Base-by-base conservation (phyloP, 257 asterid genomes). In the Nyctanthes arbortristis region DNA sequence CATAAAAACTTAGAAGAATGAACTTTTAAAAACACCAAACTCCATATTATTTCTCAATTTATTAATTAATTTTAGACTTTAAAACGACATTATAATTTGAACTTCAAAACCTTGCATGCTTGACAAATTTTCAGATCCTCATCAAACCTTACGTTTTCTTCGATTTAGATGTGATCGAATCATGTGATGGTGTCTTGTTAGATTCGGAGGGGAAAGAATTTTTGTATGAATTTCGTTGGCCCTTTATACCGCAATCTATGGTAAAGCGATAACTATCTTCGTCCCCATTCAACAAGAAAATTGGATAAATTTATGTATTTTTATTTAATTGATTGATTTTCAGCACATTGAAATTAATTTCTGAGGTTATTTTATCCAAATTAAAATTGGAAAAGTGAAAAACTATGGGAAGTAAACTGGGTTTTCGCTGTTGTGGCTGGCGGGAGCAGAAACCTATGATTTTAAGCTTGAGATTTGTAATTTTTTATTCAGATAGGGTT, bases 361-460 rank as follows among this genome's bases (percentile, higher is more conserved):
- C 30, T 52, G 28, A 9, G 20, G 59, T 22, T 20, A 22, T 18
- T 52, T 52, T 22, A 52, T 22, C 9, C 16, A 52, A 22, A 22
- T 24, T 30, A 2, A 63, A 63, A 34, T 45, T 66, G 27, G 49
- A 37, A 30, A 59, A 14, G 68, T 65, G 84, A 72, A 65, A 76
- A 63, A 52, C 20, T 67, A 72, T 33, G 63, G 58, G 43, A 67
- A 12, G 54, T 34, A 45, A 63, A 59, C 35, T 49, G 65, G 52
- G 60, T 20, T 6, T 55, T 37, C 62, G 69, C 47, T 43, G 57
- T 36, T 54, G 62, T 36, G 34, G 76, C 65, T 60, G 69, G 80
- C 61, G 82, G 90, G 87, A 82, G 89, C 57, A 56, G 52, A 78
- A 66, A 70, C 78, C 91, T 49, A 88, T 30, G 85, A 34, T 22